These are phyloP conservation scores for Gynochthodes officinalis DNA, from an alignment of 257 asterid species.

Conservation along the genomic window DNA sequence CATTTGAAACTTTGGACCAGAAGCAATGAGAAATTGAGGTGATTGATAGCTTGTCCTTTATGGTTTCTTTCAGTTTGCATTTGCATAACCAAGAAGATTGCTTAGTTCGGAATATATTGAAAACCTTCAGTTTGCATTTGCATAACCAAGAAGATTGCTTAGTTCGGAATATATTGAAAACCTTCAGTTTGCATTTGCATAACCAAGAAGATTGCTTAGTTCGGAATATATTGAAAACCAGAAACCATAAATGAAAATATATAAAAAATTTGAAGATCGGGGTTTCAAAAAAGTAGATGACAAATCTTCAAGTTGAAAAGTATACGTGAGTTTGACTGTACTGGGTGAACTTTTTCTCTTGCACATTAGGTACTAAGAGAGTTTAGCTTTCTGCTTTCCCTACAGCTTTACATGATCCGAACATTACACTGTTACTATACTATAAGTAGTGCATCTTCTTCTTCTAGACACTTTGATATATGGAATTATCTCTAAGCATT, in stretches of 20 bases:
- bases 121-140: neutral
- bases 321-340: neutral
- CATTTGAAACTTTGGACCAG: no score
- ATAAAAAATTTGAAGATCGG: neutral
- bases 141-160: neutral
- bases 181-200: slow-evolving; percentile 1
- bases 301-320: neutral
- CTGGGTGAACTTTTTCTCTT: neutral
- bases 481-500: neutral
- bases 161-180: neutral
- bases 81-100: neutral
- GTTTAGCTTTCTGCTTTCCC: neutral
- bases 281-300: neutral
- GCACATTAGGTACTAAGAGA: neutral
- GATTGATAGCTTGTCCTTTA: neutral
- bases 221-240: neutral
- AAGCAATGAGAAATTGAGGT: neutral
- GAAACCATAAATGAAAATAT: neutral
- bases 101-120: neutral
- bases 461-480: neutral
- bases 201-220: neutral
- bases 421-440: neutral
- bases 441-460: neutral
- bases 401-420: neutral
- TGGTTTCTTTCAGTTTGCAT: neutral